A percentile compares a stretch with the other conserved stretches of the same genome.
These are phyloP conservation scores for Phycomyces nitens DNA, from an alignment of 192 early-diverging fungal species.

Conservation along the genomic window DNA sequence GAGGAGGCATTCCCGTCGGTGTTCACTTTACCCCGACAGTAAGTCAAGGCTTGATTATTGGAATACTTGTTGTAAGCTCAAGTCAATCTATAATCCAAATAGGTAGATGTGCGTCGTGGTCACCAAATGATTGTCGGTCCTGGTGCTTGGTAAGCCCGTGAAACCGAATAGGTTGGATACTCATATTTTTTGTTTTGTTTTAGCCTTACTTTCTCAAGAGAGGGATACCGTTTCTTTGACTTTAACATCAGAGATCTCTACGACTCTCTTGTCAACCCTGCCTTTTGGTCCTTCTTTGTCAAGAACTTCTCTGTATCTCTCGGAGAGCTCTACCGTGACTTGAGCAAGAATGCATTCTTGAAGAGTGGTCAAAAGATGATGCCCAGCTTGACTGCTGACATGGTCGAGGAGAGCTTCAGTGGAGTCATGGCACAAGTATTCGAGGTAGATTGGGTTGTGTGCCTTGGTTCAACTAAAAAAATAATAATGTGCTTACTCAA, in stretches of 20 bases:
- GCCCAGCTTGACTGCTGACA: conserved; percentile 24
- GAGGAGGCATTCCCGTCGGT: conserved; percentile 34
- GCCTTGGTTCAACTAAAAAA: too few relatives aligned
- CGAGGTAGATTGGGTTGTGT: too few relatives aligned
- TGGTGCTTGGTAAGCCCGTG: conserved; percentile 14
- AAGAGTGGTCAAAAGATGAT: conserved; percentile 24
- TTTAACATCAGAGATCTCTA: conserved; percentile 19
- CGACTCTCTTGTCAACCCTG: conserved; percentile 14
- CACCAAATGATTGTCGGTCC: conserved; percentile 35
- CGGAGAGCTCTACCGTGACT: conserved; percentile 30
- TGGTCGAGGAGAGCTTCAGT: conserved; percentile 33
- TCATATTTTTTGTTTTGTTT: too few relatives aligned
- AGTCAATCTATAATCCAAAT: too few relatives aligned
- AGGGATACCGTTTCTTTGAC: conserved; percentile 31
- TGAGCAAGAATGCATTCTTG: conserved; percentile 27
- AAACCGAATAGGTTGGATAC: too few relatives aligned
- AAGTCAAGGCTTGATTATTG: not conserved
- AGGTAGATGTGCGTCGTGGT: conserved; percentile 21
- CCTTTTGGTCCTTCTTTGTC: conserved; percentile 29
- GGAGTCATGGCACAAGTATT: conserved; percentile 37
- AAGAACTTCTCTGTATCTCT: conserved; percentile 27
- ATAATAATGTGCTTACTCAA: too few relatives aligned
- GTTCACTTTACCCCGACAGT: conserved; percentile 32
- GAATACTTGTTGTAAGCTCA: too few relatives aligned
- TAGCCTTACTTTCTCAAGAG: conserved; percentile 28